These are phyloP conservation scores for Lolium multiflorum DNA, from an alignment of 176 grass and related monocot species.

Conservation along the genomic window DNA sequence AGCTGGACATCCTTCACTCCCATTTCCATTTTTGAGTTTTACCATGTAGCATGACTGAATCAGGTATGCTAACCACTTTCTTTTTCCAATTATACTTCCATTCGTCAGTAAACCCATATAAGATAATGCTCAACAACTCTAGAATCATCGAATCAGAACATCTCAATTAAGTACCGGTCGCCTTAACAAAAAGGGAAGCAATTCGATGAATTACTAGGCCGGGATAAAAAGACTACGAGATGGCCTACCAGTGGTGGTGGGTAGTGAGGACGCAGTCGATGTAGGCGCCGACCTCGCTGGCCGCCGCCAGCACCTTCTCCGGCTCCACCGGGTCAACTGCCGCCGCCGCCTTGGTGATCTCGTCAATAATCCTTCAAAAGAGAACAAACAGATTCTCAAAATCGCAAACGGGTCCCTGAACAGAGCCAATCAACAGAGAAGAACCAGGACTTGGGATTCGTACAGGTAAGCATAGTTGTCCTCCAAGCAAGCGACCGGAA, in stretches of 20 bases:
- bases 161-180: not conserved
- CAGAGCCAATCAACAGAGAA: not conserved
- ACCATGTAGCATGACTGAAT: not conserved
- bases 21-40: not conserved
- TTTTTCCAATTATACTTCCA: not conserved
- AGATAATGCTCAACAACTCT: not conserved
- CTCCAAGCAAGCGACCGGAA: constrained; percentile 75
- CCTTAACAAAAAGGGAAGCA: constrained; percentile 21
- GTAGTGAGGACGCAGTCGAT: constrained; percentile 81
- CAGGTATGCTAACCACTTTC: not conserved
- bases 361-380: constrained; percentile 74
- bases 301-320: constrained; percentile 69
- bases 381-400: constrained; percentile 27
- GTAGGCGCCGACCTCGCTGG: constrained; percentile 64
- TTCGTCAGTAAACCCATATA: not conserved
- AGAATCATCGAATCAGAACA: not conserved
- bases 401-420: not conserved
- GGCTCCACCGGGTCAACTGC: constrained; percentile 90
- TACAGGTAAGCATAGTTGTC: constrained; percentile 98
- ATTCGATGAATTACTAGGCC: not conserved
- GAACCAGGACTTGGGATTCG: not conserved
- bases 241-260: constrained; percentile 79
- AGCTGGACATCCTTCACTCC: not conserved
- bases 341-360: constrained; percentile 75
- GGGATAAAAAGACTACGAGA: constrained; percentile 14